Conservation (phyloP, 2,329 filamentous ascomycete genomes). For the Epichloe gansuensis region DNA sequence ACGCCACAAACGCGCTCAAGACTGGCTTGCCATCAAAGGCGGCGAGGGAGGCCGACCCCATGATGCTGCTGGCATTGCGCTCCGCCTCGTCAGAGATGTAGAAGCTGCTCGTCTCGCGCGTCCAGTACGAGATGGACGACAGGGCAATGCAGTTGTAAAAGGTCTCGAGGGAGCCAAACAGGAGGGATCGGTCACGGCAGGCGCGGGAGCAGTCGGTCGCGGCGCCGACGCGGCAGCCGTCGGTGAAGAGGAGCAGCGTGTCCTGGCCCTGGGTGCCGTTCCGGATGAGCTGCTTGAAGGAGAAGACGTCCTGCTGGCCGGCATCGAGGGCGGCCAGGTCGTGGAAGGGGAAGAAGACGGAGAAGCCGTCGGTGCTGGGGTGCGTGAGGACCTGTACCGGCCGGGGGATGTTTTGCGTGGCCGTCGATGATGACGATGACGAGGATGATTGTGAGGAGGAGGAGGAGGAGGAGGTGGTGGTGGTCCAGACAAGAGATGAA, state of each 20-base stretch:
- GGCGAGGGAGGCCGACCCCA: constrained; percentile 20
- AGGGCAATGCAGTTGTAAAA: constrained; percentile 27
- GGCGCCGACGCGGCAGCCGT: constrained; percentile 19
- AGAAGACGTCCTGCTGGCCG: constrained; percentile 16
- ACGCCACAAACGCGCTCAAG: constrained; percentile 20
- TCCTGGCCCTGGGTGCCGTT: constrained; percentile 21
- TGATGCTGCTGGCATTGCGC: constrained; percentile 22
- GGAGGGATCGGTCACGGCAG: constrained; percentile 16
- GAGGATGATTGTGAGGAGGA: background rate
- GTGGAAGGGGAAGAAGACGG: constrained; percentile 25
- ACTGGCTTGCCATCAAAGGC: constrained; percentile 19
- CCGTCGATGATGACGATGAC: background rate
- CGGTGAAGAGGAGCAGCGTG: constrained; percentile 19
- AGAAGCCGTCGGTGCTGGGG: constrained; percentile 18
- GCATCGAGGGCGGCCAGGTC: constrained; percentile 20
- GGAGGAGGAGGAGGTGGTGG: too few relatives aligned
- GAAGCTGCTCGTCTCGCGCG: constrained; percentile 15
- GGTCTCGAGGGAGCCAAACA: constrained; percentile 24
- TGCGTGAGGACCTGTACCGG: constrained; percentile 15
- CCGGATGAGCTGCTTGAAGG: constrained; percentile 20
- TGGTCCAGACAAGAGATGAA: background rate
- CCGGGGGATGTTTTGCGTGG: constrained; percentile 6
- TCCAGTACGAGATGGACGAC: constrained; percentile 22
- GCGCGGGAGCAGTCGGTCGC: constrained; percentile 19
- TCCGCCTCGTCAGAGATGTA: constrained; percentile 21